Base-by-base conservation (phyloP, 2,329 filamentous ascomycete species). In the Sclerotinia subarctica region DNA sequence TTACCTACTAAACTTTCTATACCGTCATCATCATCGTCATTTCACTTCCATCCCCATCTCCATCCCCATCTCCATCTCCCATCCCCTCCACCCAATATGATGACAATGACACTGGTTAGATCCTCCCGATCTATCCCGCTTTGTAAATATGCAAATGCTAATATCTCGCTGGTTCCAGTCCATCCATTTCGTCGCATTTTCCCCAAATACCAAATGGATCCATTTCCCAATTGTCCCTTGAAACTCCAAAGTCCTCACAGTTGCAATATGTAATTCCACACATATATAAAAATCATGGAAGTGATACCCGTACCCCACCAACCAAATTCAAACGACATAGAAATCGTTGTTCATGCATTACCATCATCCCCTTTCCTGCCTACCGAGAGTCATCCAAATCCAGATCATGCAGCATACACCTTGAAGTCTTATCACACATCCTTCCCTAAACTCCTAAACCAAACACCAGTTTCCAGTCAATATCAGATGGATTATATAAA, bases 381-480 rank as follows among this genome's bases (percentile, higher is more conserved):
- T 62, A 19, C 68, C 68, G 24, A 62, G 56, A 70, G 3, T 67
- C 53, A 60, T 47, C 58, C 56, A 63, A 66, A 64, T 66, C 69
- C 64, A 70, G 59, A 69, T 66, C 67, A 70, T 69, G 69, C 71
- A 71, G 66, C 46, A 71, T 65, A 64, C 35, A 38, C 56, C 68
- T 64, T 66, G 19, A 29, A 60, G 49, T 72, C 69, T 73, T 70
- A 65, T 73, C 64, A 74, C 70, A 74, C 73, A 73, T 67, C 74
- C 71, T 68, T 69, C 69, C 71, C 71, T 68, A 35, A 72, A 74
- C 71, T 70, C 73, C 69, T 49, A 64, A 71, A 68, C 53, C 69
- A 66, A 74, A 76, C 75, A 72, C 75, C 76, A 57, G 66, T 69
- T 72, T 70, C 58, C 70, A 69, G 71, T 72, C 67, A 62, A 59